Evolutionary conservation across 306 rosid species (phyloP).

Genomic region (Bauhinia variegata): DNA sequence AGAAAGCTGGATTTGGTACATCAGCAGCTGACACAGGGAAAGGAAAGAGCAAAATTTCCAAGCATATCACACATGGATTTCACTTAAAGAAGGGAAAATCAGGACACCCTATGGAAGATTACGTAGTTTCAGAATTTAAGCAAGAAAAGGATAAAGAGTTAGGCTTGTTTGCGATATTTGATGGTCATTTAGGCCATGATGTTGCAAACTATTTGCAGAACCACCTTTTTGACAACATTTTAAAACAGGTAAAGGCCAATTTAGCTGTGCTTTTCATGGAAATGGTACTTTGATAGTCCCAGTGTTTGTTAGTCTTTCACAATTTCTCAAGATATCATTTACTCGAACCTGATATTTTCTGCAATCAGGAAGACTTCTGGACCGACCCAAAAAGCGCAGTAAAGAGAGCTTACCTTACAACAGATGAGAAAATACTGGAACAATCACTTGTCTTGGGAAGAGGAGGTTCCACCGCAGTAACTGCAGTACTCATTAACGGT

Average conservation of each 20-base stretch:
- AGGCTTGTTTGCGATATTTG: conserved; percentile 55
- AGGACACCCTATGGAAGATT: conserved; percentile 55
- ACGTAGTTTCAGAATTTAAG: conserved; percentile 45
- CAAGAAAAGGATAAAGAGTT: conserved; percentile 26
- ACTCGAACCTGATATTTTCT: not conserved
- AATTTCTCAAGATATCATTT: not conserved
- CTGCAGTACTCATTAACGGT: conserved; percentile 45
- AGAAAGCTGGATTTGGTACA: conserved; percentile 4
- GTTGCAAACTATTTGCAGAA: conserved; percentile 47
- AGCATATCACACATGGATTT: conserved; percentile 39
- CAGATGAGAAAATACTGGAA: conserved; percentile 45
- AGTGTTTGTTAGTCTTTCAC: no score
- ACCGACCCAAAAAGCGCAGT: conserved; percentile 37
- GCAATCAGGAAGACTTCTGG: conserved; percentile 44
- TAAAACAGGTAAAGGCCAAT: conserved; percentile 40
- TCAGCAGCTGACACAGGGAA: conserved; percentile 41
- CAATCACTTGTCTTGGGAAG: conserved; percentile 40
- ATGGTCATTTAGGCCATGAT: conserved; percentile 52
- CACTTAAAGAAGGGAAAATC: conserved; percentile 53
- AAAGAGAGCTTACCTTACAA: conserved; percentile 42
- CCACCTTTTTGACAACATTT: conserved; percentile 47
- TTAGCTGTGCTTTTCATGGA: not conserved
- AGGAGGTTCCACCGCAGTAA: conserved; percentile 56
- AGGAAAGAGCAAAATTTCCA: conserved; percentile 41
- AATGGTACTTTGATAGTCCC: no score